These are phyloP conservation scores for Chaetomiaceae sp. DNA, from an alignment of 2,329 filamentous ascomycete genomes.

Conservation along the genomic window DNA sequence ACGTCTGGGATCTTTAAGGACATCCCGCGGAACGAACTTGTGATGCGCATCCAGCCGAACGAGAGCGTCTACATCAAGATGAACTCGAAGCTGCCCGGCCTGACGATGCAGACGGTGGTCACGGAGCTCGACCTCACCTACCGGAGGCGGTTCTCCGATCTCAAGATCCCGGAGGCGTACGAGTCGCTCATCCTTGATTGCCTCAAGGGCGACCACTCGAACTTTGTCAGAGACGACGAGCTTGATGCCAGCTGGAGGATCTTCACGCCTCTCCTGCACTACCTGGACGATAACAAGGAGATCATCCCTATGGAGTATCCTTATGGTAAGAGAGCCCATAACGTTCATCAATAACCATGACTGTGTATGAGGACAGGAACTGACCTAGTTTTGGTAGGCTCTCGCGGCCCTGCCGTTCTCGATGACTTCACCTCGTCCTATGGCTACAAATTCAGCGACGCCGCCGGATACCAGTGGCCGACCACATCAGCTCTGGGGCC, in stretches of 20 bases:
- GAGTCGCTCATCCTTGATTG: constrained; percentile 96
- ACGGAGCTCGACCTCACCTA: constrained; percentile 98
- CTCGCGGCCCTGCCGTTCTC: constrained; percentile 88
- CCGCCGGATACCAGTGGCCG: constrained; percentile 92
- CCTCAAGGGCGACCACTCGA: constrained; percentile 98
- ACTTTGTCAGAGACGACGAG: constrained; percentile 97
- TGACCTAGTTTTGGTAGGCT: constrained; percentile 55
- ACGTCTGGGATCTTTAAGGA: constrained; percentile 99
- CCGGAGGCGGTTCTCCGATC: constrained; percentile 93
- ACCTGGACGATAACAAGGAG: constrained; percentile 98
- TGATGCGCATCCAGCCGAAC: constrained; percentile 98
- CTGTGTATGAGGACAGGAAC: background rate
- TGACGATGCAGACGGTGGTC: constrained; percentile 99
- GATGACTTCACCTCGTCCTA: constrained; percentile 98
- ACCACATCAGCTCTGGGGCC: constrained; percentile 59
- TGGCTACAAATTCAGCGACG: constrained; percentile 98
- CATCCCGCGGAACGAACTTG: constrained; percentile 97
- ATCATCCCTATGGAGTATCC: constrained; percentile 99
- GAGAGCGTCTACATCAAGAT: constrained; percentile 99
- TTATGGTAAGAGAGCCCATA: constrained; percentile 68
- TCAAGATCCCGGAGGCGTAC: constrained; percentile 99
- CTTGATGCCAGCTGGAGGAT: constrained; percentile 97
- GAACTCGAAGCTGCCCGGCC: constrained; percentile 97
- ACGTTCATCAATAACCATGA: background rate
- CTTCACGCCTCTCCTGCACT: constrained; percentile 95